A percentile compares a stretch with the other conserved stretches of the same genome.
Evolutionary conservation across 2,329 filamentous ascomycete genomes (phyloP).

Genomic region (Clonostachys rosea): DNA sequence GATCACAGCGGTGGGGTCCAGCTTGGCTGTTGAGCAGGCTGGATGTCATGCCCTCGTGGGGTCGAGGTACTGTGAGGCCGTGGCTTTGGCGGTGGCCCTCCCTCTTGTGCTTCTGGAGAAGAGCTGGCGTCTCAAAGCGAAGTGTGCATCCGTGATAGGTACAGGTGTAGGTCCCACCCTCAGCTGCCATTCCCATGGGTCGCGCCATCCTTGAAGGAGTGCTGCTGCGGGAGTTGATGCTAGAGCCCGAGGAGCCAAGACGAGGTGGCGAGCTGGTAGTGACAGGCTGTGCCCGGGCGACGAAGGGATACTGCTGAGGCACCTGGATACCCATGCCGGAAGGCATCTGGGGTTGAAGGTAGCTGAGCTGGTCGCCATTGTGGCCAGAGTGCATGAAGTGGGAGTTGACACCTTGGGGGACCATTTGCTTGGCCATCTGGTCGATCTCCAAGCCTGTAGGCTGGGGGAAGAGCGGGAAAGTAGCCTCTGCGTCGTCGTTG

Average conservation of each 20-base stretch:
- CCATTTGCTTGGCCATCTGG: constrained; percentile 27
- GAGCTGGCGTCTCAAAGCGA: constrained; percentile 81
- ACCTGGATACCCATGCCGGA: constrained; percentile 20
- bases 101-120: constrained; percentile 92
- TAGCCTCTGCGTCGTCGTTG: constrained; percentile 66
- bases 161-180: constrained; percentile 90
- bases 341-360: constrained; percentile 19
- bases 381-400: background rate
- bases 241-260: constrained; percentile 37
- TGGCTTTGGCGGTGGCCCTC: constrained; percentile 83
- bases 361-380: constrained; percentile 7
- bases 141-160: constrained; percentile 88
- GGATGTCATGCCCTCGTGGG: constrained; percentile 37
- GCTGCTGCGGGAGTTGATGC: constrained; percentile 20
- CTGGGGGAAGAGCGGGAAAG: constrained; percentile 69
- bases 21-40: constrained; percentile 76
- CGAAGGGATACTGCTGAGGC: constrained; percentile 48
- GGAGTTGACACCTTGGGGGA: constrained; percentile 4
- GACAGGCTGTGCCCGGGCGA: constrained; percentile 27
- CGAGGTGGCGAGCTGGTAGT: constrained; percentile 24
- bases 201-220: constrained; percentile 32
- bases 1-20: constrained; percentile 87
- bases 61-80: constrained; percentile 21
- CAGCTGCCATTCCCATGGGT: constrained; percentile 62
- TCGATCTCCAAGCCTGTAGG: constrained; percentile 39